Base-by-base conservation (phyloP, 176 grass and related monocot species). In the Elymus sibiricus region DNA sequence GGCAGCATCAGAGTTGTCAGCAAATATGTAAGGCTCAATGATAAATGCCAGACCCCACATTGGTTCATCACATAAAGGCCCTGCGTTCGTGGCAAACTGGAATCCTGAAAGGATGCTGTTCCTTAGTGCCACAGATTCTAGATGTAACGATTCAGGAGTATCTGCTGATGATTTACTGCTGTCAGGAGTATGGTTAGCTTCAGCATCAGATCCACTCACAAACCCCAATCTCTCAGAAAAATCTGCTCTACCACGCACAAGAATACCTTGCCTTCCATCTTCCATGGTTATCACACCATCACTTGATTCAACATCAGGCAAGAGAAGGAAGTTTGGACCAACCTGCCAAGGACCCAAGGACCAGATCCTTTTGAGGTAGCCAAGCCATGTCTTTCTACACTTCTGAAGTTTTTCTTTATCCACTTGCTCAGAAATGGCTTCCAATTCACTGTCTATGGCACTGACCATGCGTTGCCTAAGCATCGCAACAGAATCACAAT, bases 51-150 rank as follows among this genome's bases (percentile, higher is more conserved):
- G 86, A 74, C 95, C 93, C 95, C 95, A 95, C 93, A 95, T 81
- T 21, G 95, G 95, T 63, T 98, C 93, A 69, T 98, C 95, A 78
- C 95, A 98, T 80, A 98, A 84, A 43, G 95, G 95, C 38, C 95
- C 93, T 22, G 91, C 88, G 73, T 92, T 84, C 53, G 93, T 86
- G 55, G 95, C 95, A 87, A 95, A 90, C 61, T 98, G 95, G 88
- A 98, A 98, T 26, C 95, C 95, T 81, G 90, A 95, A 40, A 98
- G 81, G 51, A 98, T 83, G 56, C 91, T 92, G 68, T 89, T 98
- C 70, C 82, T 90, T 65, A 98, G 86, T 43, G 51, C 75, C 75
- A 59, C 32, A 78, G 75, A 75, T 75, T 75, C 72, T 29, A 75
- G 72, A 19, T 49, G 72, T 21, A 75, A 75, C 0, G 51, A 78